phyloP scores from a whole-genome alignment of 331 rosid species.

The Quercus tomentella region DNA sequence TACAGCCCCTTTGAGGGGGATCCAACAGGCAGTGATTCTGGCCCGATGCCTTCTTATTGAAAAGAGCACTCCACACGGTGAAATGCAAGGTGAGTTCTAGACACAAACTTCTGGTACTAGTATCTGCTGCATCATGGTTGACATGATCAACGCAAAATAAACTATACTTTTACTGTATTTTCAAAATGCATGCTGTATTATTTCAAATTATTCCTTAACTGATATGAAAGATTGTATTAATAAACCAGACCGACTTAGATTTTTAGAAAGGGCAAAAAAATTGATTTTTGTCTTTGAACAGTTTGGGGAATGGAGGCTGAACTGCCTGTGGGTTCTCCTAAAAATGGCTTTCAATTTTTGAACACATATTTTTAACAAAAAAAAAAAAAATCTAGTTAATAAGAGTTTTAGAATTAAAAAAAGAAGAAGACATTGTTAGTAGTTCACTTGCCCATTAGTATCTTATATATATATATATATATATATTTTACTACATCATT shows the following conservation, averaged over 20 bases:
- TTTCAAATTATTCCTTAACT: neutral
- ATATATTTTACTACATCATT: too few relatives aligned
- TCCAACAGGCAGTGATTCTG: slow-evolving; percentile 73
- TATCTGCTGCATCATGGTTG: neutral
- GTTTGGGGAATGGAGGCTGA: too few relatives aligned
- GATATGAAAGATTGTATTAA: neutral
- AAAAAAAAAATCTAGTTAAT: too few relatives aligned
- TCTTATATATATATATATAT: neutral
- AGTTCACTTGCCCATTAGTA: neutral
- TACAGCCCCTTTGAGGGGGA: slow-evolving; percentile 45
- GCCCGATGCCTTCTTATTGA: slow-evolving; percentile 85
- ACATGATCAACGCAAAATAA: neutral
- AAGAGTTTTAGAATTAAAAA: too few relatives aligned
- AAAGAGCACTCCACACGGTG: slow-evolving; percentile 87
- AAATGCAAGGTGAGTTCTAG: slow-evolving; percentile 73
- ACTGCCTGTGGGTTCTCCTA: too few relatives aligned
- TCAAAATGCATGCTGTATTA: neutral
- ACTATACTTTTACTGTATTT: neutral
- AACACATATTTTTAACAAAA: too few relatives aligned
- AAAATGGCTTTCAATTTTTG: too few relatives aligned
- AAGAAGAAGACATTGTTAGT: neutral
- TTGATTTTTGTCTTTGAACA: too few relatives aligned
- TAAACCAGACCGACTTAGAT: neutral
- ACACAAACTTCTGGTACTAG: neutral
- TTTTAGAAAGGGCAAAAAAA: neutral